phyloP scores from a whole-genome alignment of 129 eudicot species.

The Apium graveolens region DNA sequence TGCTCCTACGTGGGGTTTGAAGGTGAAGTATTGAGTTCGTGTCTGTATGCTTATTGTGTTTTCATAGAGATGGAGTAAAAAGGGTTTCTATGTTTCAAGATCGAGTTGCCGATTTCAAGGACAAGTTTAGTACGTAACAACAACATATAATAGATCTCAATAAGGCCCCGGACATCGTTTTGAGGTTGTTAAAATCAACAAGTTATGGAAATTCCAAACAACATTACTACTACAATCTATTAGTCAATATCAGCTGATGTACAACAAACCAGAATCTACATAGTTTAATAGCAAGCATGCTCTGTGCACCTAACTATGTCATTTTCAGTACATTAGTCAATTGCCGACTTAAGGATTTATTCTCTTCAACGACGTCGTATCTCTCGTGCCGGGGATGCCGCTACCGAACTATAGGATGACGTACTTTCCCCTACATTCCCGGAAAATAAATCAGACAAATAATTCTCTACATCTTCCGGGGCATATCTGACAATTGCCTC shows the following conservation, averaged over 20 bases:
- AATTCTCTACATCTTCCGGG: conserved; percentile 73
- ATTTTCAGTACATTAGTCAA: conserved; percentile 5
- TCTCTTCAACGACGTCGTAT: background rate
- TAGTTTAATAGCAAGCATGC: background rate
- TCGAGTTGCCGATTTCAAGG: background rate
- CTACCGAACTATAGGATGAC: conserved; percentile 23
- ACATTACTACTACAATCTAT: background rate
- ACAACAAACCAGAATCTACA: background rate
- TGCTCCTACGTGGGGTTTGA: no score
- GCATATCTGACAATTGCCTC: conserved; percentile 60
- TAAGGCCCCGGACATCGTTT: background rate
- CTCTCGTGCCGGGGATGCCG: conserved; percentile 16
- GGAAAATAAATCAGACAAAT: conserved; percentile 56
- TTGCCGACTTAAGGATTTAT: background rate
- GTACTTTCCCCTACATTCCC: conserved; percentile 24
- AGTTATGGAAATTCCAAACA: background rate
- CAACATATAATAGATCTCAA: background rate
- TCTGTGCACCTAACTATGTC: background rate
- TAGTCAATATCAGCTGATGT: background rate
- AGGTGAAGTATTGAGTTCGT: background rate
- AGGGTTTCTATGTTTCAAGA: background rate
- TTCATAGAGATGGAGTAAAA: background rate
- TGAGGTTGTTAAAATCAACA: background rate
- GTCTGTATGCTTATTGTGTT: background rate
- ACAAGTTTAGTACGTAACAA: background rate